Base-by-base conservation (phyloP, 2,329 filamentous ascomycete genomes). In the Fusarium newnesense region DNA sequence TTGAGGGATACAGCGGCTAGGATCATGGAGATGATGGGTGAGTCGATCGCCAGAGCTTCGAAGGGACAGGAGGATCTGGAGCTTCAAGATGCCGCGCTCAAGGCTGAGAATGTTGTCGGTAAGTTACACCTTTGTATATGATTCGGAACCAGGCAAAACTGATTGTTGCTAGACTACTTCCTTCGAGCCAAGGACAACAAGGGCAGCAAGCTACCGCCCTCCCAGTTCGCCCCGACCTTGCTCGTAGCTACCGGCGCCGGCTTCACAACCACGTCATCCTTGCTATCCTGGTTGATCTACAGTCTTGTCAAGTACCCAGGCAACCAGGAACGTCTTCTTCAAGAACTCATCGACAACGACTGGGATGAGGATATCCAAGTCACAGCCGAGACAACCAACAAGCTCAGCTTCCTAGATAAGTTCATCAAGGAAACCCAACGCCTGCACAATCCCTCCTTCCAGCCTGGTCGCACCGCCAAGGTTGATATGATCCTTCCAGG, bases 391-490 rank as follows among this genome's bases (percentile, higher is more conserved):
- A 69, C 85, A 7, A 85, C 84, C 0, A 79, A 84, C 49, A 80
- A 82, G 44, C 82, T 91, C 2, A 74, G 79, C 1, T 90, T 86
- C 78, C 83, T 89, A 4, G 88, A 90, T 76, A 85, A 86, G 42
- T 89, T 86, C 78, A 80, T 91, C 82, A 91, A 91, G 77, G 89
- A 91, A 76, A 88, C 85, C 0, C 88, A 89, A 72, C 85, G 89
- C 5, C 81, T 83, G 2, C 89, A 91, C 80, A 91, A 89, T 76
- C 87, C 89, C 0, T 88, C 87, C 0, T 91, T 87, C 80, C 89
- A 91, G 73, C 87, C 90, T 0, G 89, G 81, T 2, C 88, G 90
- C n/a, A 91, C 87, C 0, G 82, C 89, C 4, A 87, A 86, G 70
- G 79, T 80, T 4, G 89, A 91, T 74, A 79, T 89, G 61, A 83